Evolutionary conservation across 306 rosid genomes (phyloP), one percentile per base, ranked within the genome.

Genomic region (Cucumis melo): DNA sequence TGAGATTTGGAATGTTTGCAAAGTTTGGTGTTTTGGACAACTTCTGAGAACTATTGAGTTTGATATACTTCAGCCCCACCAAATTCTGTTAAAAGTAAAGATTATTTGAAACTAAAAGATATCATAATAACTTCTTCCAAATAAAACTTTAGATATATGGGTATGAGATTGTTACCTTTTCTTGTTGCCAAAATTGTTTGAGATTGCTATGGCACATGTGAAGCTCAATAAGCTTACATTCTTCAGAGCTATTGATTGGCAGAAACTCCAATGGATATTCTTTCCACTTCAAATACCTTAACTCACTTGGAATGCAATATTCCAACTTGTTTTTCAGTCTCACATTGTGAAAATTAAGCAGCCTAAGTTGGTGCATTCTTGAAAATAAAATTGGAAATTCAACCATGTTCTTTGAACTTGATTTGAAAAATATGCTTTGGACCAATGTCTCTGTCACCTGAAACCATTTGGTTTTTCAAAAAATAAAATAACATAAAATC

Each of bases 381-480:
- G 80, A 75, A 48, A 78, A 78, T 81, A 85, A 82, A 11, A 3
- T 12, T 23, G 77, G 82, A 41, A 78, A 78, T 34, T 78, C 78
- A 11, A 55, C 8, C 1, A 2, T 6, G 2, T 46, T 46, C 8
- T 21, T 3, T 2, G 46, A 24, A 12, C 53, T 46, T 1, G 16
- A 55, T 8, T 12, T 12, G 8, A 75, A 10, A 20, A 39, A 16
- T 14, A 84, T 61, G 27, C 48, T 81, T 78, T 70, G n/a, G 5
- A 81, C 46, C 10, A 10, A 38, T 68, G 38, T 60, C 24, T 56
- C 20, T 6, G n/a, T 62, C 10, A 67, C 83, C 87, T 84, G 21
- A 42, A 70, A 21, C 3, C 0, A 54, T 27, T 27, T 1, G 29
- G 1, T 27, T 38, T 38, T 38, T 38, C 9, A 38, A 38, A 38